These are phyloP conservation scores for Trichophyton schoenleinii DNA, from an alignment of 2,329 filamentous ascomycete species.

Conservation along the genomic window DNA sequence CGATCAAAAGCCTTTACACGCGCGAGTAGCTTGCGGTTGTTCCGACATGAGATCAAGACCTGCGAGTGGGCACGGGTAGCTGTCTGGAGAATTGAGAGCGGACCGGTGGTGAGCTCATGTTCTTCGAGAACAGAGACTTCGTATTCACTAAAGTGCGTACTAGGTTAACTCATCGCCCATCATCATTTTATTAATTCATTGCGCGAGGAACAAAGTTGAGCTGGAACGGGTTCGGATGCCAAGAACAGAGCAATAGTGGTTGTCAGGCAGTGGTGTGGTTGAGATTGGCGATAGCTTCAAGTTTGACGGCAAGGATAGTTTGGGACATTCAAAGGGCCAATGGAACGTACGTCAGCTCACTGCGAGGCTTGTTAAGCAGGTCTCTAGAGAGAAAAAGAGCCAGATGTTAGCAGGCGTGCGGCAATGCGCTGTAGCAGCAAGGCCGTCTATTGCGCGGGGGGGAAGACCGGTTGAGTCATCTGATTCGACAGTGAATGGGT, in stretches of 20 bases:
- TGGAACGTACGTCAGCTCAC: conserved; percentile 70
- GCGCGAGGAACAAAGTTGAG: not conserved
- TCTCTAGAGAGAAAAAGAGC: conserved; percentile 45
- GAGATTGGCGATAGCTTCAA: conserved; percentile 9
- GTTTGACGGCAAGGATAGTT: not conserved
- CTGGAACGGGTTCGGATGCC: conserved; percentile 14
- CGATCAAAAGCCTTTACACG: conserved; percentile 97
- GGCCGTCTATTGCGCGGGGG: not conserved
- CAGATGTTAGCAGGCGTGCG: not conserved
- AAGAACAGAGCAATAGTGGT: not conserved
- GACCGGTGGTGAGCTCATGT: conserved; percentile 66
- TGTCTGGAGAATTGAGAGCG: conserved; percentile 88
- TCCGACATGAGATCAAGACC: conserved; percentile 92
- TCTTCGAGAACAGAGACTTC: conserved; percentile 73
- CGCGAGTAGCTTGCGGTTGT: conserved; percentile 94
- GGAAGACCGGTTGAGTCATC: conserved; percentile 14
- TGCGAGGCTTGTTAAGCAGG: conserved; percentile 75
- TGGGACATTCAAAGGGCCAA: not conserved
- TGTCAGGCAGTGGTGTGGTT: conserved; percentile 1
- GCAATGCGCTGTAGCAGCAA: not conserved
- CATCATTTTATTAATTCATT: not conserved
- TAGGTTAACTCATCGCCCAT: conserved; percentile 14
- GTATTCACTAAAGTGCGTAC: conserved; percentile 54
- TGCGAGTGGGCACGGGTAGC: conserved; percentile 89
- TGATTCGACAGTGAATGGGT: conserved; percentile 9